Evolutionary conservation across 140 eudicot genomes (phyloP), one percentile per base, ranked within the genome.

Genomic region (Oenanthe javanica): DNA sequence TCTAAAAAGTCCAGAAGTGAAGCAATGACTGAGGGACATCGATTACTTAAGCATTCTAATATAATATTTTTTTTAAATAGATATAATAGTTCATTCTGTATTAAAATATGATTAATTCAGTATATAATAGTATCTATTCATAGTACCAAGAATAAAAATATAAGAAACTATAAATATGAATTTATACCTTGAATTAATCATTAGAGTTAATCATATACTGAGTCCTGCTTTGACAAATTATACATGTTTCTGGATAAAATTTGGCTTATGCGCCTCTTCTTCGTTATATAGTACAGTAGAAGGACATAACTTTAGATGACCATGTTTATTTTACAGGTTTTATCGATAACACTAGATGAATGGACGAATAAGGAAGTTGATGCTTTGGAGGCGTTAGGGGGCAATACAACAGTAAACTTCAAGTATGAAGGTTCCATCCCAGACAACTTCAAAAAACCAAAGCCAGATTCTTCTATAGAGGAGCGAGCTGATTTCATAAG

Each of bases 311-410:
- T 19, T 19, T 21, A 59, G 2, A 4, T 19, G 9, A 1, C 16
- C 79, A 69, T 72, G 73, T 83, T 79, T 59, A 67, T 81, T 79
- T 36, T n/a, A 55, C 86, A 94, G 97, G 93, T 94, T 48, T 88
- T 90, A 77, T 94, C 97, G 15, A 90, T 89, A 76, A 92, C 89
- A 52, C 85, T 94, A 71, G 99, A 94, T 77, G 99, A 94, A 2
- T 94, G 97, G 99, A 90, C 93, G 79, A 83, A 89, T 78, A 96
- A 92, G 64, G 92, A 94, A 87, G 97, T 94, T 59, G 85, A 90
- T 82, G 79, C 19, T 1, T 85, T 94, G 72, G 82, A 81, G 49
- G 86, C 88, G 63, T 78, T 89, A 85, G 99, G 99, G 55, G 99
- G 99, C 40, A 94, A 94, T 81, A 75, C 25, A 9, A 86, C 73